Conservation (phyloP, 768 basidiomycete genomes). For the Tulasnella calospora region DNA sequence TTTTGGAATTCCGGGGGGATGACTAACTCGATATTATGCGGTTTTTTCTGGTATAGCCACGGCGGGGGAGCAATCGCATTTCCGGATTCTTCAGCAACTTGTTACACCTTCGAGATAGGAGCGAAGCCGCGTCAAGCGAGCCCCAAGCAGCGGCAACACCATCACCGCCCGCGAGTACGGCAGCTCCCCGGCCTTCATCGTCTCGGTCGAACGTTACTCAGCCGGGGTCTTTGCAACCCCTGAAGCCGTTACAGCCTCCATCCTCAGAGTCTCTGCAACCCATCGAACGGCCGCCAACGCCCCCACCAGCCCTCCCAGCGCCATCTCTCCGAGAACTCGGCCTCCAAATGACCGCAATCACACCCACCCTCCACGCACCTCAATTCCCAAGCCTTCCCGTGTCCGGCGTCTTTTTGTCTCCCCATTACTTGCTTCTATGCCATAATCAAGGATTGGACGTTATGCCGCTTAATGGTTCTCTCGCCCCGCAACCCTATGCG, state of each 20-base stretch:
- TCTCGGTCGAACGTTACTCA: slow-evolving; percentile 71
- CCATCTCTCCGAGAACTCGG: too few species aligned
- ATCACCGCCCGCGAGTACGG: slow-evolving; percentile 60
- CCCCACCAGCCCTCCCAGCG: too few species aligned
- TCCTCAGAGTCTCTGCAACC: too few species aligned
- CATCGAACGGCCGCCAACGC: too few species aligned
- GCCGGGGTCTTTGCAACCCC: slow-evolving; percentile 44
- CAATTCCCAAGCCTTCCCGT: slow-evolving; percentile 49
- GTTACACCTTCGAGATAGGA: slow-evolving; percentile 46
- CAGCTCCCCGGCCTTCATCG: slow-evolving; percentile 68
- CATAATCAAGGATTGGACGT: slow-evolving; percentile 84
- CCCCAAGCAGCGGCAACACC: background rate
- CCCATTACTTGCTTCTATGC: slow-evolving; percentile 77
- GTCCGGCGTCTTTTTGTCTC: slow-evolving; percentile 73
- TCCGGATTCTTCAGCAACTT: slow-evolving; percentile 82
- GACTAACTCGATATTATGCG: background rate
- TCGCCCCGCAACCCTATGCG: slow-evolving; percentile 70
- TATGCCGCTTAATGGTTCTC: slow-evolving; percentile 70
- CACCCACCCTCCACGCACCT: too few species aligned
- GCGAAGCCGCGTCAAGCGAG: background rate
- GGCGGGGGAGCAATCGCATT: slow-evolving; percentile 45
- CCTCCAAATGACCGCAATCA: too few species aligned
- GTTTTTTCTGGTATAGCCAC: background rate
- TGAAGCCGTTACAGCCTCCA: too few species aligned
- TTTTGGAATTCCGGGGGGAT: background rate